Evolutionary conservation across 805 yeast genomes (phyloP).

Genomic region (Starmerella geochares): DNA sequence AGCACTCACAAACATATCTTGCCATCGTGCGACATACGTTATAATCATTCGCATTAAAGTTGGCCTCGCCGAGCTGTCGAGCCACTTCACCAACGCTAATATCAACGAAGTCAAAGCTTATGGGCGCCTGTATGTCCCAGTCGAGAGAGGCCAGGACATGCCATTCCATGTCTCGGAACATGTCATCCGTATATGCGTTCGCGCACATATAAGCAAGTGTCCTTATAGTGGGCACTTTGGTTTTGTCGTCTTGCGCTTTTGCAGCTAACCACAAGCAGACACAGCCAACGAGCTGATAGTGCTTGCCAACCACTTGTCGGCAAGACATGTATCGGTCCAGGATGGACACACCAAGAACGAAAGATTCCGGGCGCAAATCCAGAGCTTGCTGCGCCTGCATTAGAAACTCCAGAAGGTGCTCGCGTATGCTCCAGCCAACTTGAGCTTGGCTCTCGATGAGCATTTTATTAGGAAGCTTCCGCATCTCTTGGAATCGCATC

Average conservation of each 20-base stretch:
- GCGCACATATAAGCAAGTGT: constrained; percentile 69
- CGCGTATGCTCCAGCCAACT: constrained; percentile 60
- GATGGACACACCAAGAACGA: constrained; percentile 57
- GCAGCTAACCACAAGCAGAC: constrained; percentile 91
- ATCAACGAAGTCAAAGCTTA: constrained; percentile 39
- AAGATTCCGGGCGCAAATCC: constrained; percentile 57
- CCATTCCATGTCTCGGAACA: constrained; percentile 66
- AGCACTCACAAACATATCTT: constrained; percentile 32
- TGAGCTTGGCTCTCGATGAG: constrained; percentile 85
- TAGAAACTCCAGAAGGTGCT: constrained; percentile 66
- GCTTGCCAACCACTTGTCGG: constrained; percentile 73
- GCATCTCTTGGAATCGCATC: constrained; percentile 15
- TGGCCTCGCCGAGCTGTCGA: constrained; percentile 12
- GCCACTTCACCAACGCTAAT: constrained; percentile 16
- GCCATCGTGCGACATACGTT: constrained; percentile 23
- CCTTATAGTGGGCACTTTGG: constrained; percentile 59
- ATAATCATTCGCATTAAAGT: constrained; percentile 18
- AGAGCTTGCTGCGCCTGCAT: constrained; percentile 52
- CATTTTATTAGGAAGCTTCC: constrained; percentile 41
- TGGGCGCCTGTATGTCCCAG: constrained; percentile 63
- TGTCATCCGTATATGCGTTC: constrained; percentile 46
- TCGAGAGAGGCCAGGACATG: constrained; percentile 61
- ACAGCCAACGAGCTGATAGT: constrained; percentile 80
- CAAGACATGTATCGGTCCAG: constrained; percentile 88
- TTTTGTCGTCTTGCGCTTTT: constrained; percentile 66